Conservation (phyloP, 2,329 filamentous ascomycete species). For the Phaeosphaeriaceae sp. region DNA sequence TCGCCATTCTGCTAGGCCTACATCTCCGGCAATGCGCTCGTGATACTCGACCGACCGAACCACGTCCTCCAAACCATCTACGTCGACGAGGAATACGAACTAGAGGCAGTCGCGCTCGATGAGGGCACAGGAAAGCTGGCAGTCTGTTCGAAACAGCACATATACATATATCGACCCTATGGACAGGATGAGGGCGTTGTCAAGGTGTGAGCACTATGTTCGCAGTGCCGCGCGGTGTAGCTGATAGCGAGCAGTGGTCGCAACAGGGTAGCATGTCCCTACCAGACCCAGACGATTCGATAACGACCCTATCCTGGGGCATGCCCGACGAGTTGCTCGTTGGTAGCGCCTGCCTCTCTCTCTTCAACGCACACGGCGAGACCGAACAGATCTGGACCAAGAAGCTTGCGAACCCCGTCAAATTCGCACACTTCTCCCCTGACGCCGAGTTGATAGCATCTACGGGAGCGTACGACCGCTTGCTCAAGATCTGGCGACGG, state of each 20-base stretch:
- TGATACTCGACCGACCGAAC: constrained; percentile 78
- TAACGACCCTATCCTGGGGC: constrained; percentile 82
- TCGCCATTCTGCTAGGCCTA: constrained; percentile 67
- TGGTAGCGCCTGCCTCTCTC: constrained; percentile 71
- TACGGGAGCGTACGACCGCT: constrained; percentile 75
- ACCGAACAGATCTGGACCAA: constrained; percentile 75
- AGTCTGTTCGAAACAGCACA: constrained; percentile 68
- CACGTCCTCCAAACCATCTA: constrained; percentile 89
- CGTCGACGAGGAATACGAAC: constrained; percentile 72
- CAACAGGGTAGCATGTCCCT: constrained; percentile 65
- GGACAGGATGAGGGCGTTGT: constrained; percentile 73
- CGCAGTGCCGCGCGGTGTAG: constrained; percentile 14
- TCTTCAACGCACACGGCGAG: constrained; percentile 67
- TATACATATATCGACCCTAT: constrained; percentile 81
- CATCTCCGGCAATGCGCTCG: constrained; percentile 85
- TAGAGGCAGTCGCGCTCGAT: constrained; percentile 82
- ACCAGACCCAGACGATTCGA: constrained; percentile 55
- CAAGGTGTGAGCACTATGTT: constrained; percentile 63
- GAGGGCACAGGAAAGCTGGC: constrained; percentile 86
- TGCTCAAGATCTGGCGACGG: constrained; percentile 93
- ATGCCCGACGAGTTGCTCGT: constrained; percentile 83
- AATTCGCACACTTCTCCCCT: constrained; percentile 80
- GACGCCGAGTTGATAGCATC: constrained; percentile 89
- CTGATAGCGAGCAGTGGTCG: constrained; percentile 59
- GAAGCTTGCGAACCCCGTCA: constrained; percentile 73